A percentile compares a stretch with the other conserved stretches of the same genome.
These are phyloP conservation scores for Amesomyces nigricolor DNA, from an alignment of 2,329 filamentous ascomycete genomes.

Conservation along the genomic window DNA sequence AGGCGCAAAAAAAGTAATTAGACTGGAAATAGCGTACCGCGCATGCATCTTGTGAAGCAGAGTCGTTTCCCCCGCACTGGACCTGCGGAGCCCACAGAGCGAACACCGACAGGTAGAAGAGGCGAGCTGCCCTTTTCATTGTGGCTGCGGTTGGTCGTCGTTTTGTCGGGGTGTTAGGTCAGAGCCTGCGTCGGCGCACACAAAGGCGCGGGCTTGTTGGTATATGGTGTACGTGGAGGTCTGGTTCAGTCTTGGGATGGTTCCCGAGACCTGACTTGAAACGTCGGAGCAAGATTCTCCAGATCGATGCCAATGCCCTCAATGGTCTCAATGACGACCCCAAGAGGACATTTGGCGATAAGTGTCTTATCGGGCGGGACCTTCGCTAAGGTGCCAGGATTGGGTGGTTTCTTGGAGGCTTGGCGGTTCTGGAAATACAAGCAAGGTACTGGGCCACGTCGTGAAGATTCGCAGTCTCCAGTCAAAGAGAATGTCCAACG, in stretches of 20 bases:
- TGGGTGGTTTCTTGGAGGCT: not conserved
- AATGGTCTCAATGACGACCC: not conserved
- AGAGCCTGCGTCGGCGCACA: not conserved
- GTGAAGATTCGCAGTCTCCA: too few relatives aligned
- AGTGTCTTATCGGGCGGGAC: conserved; percentile 15
- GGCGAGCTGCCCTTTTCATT: conserved; percentile 50
- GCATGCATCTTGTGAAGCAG: conserved; percentile 43
- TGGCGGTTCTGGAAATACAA: conserved; percentile 10
- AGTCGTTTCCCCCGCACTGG: conserved; percentile 36
- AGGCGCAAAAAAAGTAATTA: conserved; percentile 19
- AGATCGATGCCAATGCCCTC: conserved; percentile 6
- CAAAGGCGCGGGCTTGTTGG: not conserved
- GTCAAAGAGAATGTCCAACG: not conserved
- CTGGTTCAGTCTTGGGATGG: conserved; percentile 1
- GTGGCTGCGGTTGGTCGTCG: conserved; percentile 11
- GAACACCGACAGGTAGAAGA: conserved; percentile 53
- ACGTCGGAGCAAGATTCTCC: conserved; percentile 6
- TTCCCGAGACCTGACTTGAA: conserved; percentile 20
- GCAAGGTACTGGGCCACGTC: not conserved
- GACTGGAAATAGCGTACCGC: conserved; percentile 40
- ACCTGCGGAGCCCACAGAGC: conserved; percentile 47
- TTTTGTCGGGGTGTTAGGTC: not conserved
- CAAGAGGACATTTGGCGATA: conserved; percentile 14
- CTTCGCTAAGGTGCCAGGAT: not conserved
- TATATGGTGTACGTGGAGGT: not conserved